Evolutionary conservation across 2,329 filamentous ascomycete species (phyloP).

Genomic region (Sporothrix mexicana): DNA sequence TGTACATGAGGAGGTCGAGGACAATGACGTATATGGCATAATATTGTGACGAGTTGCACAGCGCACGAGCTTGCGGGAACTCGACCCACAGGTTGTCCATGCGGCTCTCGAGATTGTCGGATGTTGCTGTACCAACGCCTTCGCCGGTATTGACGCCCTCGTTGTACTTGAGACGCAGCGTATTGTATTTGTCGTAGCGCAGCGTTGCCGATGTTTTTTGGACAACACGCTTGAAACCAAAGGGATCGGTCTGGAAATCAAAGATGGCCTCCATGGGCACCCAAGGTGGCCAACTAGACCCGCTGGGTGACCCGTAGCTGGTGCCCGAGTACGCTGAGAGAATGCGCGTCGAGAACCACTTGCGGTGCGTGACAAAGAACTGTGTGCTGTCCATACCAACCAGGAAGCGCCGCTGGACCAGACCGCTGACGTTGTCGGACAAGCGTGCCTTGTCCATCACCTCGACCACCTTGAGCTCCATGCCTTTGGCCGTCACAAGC

Average conservation of each 20-base stretch:
- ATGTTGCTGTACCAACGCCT: constrained; percentile 50
- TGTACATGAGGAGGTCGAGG: constrained; percentile 93
- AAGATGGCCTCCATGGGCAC: constrained; percentile 99
- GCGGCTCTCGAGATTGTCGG: constrained; percentile 71
- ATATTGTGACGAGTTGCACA: constrained; percentile 97
- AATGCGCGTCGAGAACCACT: constrained; percentile 82
- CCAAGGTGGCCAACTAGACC: constrained; percentile 96
- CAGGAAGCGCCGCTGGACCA: constrained; percentile 92
- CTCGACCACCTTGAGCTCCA: constrained; percentile 96
- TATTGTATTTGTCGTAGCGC: constrained; percentile 98
- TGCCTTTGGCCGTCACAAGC: constrained; percentile 93
- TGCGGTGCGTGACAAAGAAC: constrained; percentile 95
- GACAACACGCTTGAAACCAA: constrained; percentile 97
- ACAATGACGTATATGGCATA: constrained; percentile 99
- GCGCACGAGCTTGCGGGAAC: constrained; percentile 90
- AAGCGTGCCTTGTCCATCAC: constrained; percentile 97
- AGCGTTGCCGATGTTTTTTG: constrained; percentile 95
- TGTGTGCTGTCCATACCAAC: constrained; percentile 97
- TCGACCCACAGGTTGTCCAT: constrained; percentile 97
- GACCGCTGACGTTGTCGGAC: constrained; percentile 88
- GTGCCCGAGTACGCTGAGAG: constrained; percentile 94
- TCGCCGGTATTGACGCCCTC: constrained; percentile 78
- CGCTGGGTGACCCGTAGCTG: constrained; percentile 82
- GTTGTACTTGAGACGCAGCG: constrained; percentile 93
- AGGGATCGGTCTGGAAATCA: constrained; percentile 89